Base-by-base conservation (phyloP, 2,329 filamentous ascomycete species). In the Monilinia fructicola region DNA sequence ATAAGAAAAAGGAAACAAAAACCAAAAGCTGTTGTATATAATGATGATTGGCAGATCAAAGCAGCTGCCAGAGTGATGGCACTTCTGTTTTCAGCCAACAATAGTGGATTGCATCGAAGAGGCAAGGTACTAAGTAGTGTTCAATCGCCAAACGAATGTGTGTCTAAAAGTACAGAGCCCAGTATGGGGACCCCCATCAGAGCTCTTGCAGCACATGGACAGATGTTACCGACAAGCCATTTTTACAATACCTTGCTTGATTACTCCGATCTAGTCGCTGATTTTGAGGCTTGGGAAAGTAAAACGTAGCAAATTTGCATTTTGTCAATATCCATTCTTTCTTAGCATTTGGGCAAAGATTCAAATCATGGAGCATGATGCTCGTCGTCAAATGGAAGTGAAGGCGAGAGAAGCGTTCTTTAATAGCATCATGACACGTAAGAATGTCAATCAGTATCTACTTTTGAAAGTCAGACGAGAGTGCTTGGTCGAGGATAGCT, bases 341-440 rank as follows among this genome's bases (percentile, higher is more conserved):
- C 82, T 97, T 52, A 96, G 92, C 69, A 93, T 97, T 70, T 93
- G 92, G 81, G 90, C 93, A 38, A 97, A 97, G 78, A 96, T 95
- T 67, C 90, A 90, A 70, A 94, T 97, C 56, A 82, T 97, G 73
- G 92, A 97, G 74, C 86, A 96, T 73, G 93, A 97, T 77, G 91
- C 92, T 10, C 87, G 89, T 69, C 86, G 93, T 10, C 92, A 97
- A 77, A 97, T 97, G 93, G 89, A 92, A 74, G 87, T 87, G 70
- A 94, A 92, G 76, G 93, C 93, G 12, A 85, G 93, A 60, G 91
- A 97, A 75, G 92, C 93, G 2, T 96, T 96, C 77, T 96, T 97
- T 74, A 90, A 93, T 76, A 94, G 90, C 75, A 93, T 97, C 71
- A 84, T 96, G 78, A 90, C 85, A 44, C 86, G 87, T 60, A 88